Evolutionary conservation across 2,329 filamentous ascomycete genomes (phyloP), one percentile per base, ranked within the genome.

Genomic region (Fusarium piperis): DNA sequence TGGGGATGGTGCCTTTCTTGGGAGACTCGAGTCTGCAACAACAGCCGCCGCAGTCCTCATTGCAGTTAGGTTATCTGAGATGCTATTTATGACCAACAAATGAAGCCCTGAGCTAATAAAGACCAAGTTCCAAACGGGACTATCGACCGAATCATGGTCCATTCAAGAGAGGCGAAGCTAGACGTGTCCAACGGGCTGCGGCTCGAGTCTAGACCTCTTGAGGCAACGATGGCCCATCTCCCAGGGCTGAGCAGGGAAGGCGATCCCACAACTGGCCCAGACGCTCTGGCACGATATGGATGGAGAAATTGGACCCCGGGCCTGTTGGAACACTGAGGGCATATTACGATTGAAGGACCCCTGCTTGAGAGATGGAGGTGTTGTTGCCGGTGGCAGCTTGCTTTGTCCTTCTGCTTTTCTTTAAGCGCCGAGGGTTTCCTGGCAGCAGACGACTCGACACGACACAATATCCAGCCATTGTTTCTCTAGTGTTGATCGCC

Each of bases 171-270:
- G 38, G 36, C 28, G 36, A 44, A 44, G 56, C 38, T 44, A 8
- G 23, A 26, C 20, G 33, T 56, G 20, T 26, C 33, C 33, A 35
- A 33, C 33, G 41, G 46, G 13, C 23, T 51, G 38, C 26, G 26
- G 41, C 41, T 33, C 57, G 44, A 38, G 46, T n/a, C 59, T 62
- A 62, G 18, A 7, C 59, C 59, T 11, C 12, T 62, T 62, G 51
- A 56, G 51, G 59, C 30, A 56, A 62, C 46, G 59, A 56, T 62
- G 48, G 59, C 20, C 48, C 16, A 44, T 18, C 44, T 30, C 46
- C 28, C 53, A 66, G 41, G 55, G 57, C 62, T 65, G 57, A 62
- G 38, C 61, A 64, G 57, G 41, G 61, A 60, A 32, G 35, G 15
- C 9, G 46, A 59, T 64, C 62, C 62, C 51, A 20, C 44, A 51